phyloP scores from a whole-genome alignment of 495 filamentous ascomycete species.

The Aspergillus asperescens region DNA sequence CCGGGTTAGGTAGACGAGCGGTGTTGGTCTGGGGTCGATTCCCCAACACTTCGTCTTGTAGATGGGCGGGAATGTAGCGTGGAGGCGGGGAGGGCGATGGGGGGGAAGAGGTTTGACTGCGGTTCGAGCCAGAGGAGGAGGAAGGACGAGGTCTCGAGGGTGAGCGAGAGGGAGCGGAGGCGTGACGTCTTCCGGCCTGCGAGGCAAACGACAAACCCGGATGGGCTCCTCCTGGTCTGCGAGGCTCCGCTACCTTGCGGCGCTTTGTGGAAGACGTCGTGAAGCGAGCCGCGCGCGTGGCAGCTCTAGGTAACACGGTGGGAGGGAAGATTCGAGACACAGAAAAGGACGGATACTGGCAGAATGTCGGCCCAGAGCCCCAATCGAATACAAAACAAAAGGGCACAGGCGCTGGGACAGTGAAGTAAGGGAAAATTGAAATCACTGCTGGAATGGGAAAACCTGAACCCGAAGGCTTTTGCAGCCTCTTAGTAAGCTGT shows the following conservation, averaged over 20 bases:
- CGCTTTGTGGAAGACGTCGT: slow-evolving; percentile 90
- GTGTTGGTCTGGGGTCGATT: slow-evolving; percentile 28
- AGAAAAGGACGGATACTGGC: slow-evolving; percentile 9
- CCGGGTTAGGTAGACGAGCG: slow-evolving; percentile 45
- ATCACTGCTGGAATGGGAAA: background rate
- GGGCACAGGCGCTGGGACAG: background rate
- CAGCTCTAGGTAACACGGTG: slow-evolving; percentile 41
- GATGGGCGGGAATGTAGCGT: slow-evolving; percentile 55
- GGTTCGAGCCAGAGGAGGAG: slow-evolving; percentile 30
- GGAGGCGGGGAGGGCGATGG: slow-evolving; percentile 39
- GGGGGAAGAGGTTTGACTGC: slow-evolving; percentile 32
- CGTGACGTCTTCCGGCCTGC: slow-evolving; percentile 44
- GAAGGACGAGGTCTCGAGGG: slow-evolving; percentile 24
- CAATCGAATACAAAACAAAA: slow-evolving; percentile 1
- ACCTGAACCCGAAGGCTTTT: background rate
- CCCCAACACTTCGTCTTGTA: slow-evolving; percentile 55
- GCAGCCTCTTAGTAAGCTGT: too few species aligned
- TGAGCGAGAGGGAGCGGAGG: slow-evolving; percentile 23
- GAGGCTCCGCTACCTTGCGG: slow-evolving; percentile 67
- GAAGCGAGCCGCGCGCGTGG: slow-evolving; percentile 65
- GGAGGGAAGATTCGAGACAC: slow-evolving; percentile 8
- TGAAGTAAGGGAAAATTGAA: background rate
- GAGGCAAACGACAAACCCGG: slow-evolving; percentile 28
- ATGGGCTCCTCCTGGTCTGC: slow-evolving; percentile 28
- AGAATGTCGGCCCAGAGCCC: background rate